Base-by-base conservation (phyloP, 306 rosid genomes). In the Luffa aegyptiaca region DNA sequence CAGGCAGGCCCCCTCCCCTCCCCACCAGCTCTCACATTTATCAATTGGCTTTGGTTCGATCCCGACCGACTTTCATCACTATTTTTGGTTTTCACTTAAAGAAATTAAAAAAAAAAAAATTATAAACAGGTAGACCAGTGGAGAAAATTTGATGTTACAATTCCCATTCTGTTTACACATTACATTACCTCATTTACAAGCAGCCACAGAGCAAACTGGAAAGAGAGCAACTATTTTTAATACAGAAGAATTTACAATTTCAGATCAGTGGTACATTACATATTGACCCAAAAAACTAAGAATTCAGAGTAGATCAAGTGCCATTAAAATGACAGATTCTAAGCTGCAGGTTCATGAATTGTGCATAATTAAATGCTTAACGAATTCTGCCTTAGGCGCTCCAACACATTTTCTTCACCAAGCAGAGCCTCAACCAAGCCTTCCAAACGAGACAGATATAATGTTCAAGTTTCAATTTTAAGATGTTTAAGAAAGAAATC, bases 381-480 rank as follows among this genome's bases (percentile, higher is more conserved):
- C 13, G 57, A 45, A 20, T 41, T 45, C 46, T 11, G 72, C 69
- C 85, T 86, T 85, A 94, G 87, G 80, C 89, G 87, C 74, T 88
- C 77, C 83, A 94, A 87, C 10, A 91, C 89, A 57, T 90, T 75
- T 71, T 86, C 86, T 85, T 90, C 92, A 0, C 94, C 94, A 3
- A 91, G 89, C 80, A 94, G 89, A 79, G 82, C 76, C 88, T 65
- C 86, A 11, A 92, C 96, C 87, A 94, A 88, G 71, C 96, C 98
- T 94, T 84, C 71, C 70, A 78, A 83, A 72, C 69, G 5, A 69
- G 7, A 84, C 61, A 72, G 8, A 52, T 8, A 73, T 0, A 51
- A 52, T 36, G 8, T 52, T 74, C 63, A 71, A 6, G 17, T 45
- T 21, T 45, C 56, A 26, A 71, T 45, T 45, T 31, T 4, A 73